A percentile compares a stretch with the other conserved stretches of the same genome.
These are phyloP conservation scores for Lumnitzera littorea DNA, from an alignment of 345 rosid species.

Conservation along the genomic window DNA sequence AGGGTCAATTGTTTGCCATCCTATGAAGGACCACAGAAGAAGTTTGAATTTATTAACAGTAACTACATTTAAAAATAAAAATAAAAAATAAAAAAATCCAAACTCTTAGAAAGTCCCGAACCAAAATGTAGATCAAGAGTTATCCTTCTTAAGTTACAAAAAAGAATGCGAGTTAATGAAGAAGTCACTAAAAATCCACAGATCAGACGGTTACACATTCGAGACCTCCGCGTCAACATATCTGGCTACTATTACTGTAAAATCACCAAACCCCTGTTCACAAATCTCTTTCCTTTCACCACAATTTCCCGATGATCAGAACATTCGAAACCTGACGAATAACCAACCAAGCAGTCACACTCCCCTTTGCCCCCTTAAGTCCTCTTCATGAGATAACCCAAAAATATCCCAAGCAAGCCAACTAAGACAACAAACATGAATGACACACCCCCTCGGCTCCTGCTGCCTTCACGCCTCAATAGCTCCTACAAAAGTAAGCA, in stretches of 20 bases:
- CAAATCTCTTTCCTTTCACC: conserved; percentile 21
- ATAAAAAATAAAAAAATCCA: background rate
- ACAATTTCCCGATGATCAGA: conserved; percentile 23
- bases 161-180: conserved; percentile 7
- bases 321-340: background rate
- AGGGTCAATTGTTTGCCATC: too few relatives aligned
- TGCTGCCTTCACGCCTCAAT: conserved; percentile 39
- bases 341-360: background rate
- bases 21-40: background rate
- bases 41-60: conserved; percentile 23
- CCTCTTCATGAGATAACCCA: conserved; percentile 63
- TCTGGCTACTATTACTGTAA: conserved; percentile 24
- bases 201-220: conserved; percentile 13
- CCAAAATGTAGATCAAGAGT: background rate
- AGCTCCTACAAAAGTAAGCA: conserved; percentile 30
- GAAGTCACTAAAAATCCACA: conserved; percentile 13
- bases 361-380: conserved; percentile 18
- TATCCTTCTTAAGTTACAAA: conserved; percentile 22
- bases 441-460: conserved; percentile 37
- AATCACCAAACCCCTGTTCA: conserved; percentile 15
- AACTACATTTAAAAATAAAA: conserved; percentile 15
- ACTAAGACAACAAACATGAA: conserved; percentile 42
- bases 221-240: conserved; percentile 18
- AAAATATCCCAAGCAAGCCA: conserved; percentile 50
- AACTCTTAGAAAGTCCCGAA: background rate